phyloP scores from a whole-genome alignment of 2,329 filamentous ascomycete genomes.

The Hymenoscyphus infarciens region DNA sequence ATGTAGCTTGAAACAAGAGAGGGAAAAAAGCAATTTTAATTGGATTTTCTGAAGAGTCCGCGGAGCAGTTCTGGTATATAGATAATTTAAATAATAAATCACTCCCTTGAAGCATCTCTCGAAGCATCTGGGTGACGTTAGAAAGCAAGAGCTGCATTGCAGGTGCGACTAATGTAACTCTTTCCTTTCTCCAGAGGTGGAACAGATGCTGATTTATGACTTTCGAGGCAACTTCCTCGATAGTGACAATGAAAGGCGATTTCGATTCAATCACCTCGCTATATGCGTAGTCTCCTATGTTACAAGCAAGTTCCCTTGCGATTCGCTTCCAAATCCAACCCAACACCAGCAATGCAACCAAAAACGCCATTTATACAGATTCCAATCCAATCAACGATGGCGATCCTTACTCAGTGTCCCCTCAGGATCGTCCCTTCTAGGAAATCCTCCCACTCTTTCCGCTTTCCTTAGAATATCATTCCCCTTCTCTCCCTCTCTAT shows the following conservation, averaged over 20 bases:
- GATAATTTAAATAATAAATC: too few species aligned
- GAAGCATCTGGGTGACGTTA: too few species aligned
- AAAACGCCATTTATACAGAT: slow-evolving; percentile 9
- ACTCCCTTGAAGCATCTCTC: too few species aligned
- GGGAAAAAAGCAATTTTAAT: too few species aligned
- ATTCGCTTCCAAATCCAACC: neutral
- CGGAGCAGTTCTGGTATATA: too few species aligned
- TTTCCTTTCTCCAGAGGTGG: too few species aligned
- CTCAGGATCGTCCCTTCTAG: slow-evolving; percentile 39
- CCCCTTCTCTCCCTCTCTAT: slow-evolving; percentile 52
- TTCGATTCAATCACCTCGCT: neutral
- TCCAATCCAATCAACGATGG: slow-evolving; percentile 30
- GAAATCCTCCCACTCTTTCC: slow-evolving; percentile 55
- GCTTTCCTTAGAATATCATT: slow-evolving; percentile 51
- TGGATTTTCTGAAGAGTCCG: too few species aligned
- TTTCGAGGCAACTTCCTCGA: neutral
- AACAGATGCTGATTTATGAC: neutral
- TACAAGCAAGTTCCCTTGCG: slow-evolving; percentile 1
- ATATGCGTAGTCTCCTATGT: neutral
- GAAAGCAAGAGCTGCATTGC: too few species aligned
- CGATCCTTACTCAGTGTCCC: slow-evolving; percentile 35
- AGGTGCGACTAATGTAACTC: too few species aligned
- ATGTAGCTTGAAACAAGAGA: too few species aligned
- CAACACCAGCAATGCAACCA: slow-evolving; percentile 14
- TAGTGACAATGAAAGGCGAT: neutral